phyloP scores from a whole-genome alignment of 2,329 filamentous ascomycete genomes.

The Pseudophaeomoniella oleicola region DNA sequence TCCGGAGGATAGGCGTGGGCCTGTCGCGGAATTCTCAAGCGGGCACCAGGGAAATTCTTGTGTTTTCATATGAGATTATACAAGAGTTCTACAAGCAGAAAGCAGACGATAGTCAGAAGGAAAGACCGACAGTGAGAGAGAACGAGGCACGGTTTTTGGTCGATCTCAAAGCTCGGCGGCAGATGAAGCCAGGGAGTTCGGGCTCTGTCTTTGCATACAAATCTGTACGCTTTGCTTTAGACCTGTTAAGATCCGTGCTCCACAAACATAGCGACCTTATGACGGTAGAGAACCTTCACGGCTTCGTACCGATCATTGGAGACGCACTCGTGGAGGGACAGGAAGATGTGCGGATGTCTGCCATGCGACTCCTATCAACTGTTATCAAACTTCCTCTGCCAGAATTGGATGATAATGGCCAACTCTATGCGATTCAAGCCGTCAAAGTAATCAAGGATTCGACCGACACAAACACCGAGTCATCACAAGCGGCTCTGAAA shows the following conservation, averaged over 20 bases:
- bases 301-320: slow-evolving; percentile 78
- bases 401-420: slow-evolving; percentile 53
- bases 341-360: slow-evolving; percentile 83
- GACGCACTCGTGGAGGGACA: slow-evolving; percentile 73
- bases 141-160: slow-evolving; percentile 14
- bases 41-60: slow-evolving; percentile 64
- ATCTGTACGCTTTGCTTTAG: slow-evolving; percentile 72
- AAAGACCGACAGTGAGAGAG: slow-evolving; percentile 15
- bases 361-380: slow-evolving; percentile 69
- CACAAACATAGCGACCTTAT: slow-evolving; percentile 73
- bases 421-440: slow-evolving; percentile 73
- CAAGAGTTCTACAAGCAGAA: slow-evolving; percentile 65
- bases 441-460: slow-evolving; percentile 66
- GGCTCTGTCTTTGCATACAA: slow-evolving; percentile 77
- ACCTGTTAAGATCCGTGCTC: slow-evolving; percentile 71
- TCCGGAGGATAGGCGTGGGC: slow-evolving; percentile 70
- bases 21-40: slow-evolving; percentile 69
- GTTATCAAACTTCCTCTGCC: slow-evolving; percentile 72
- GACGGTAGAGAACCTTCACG: slow-evolving; percentile 63
- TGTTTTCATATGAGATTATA: slow-evolving; percentile 91
- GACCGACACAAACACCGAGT: slow-evolving; percentile 64
- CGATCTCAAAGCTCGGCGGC: neutral
- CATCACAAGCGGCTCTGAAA: slow-evolving; percentile 79
- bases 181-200: slow-evolving; percentile 27
- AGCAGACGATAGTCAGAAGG: slow-evolving; percentile 24